Conservation (phyloP, 768 basidiomycete species). For the Guyanaporus albipodus region DNA sequence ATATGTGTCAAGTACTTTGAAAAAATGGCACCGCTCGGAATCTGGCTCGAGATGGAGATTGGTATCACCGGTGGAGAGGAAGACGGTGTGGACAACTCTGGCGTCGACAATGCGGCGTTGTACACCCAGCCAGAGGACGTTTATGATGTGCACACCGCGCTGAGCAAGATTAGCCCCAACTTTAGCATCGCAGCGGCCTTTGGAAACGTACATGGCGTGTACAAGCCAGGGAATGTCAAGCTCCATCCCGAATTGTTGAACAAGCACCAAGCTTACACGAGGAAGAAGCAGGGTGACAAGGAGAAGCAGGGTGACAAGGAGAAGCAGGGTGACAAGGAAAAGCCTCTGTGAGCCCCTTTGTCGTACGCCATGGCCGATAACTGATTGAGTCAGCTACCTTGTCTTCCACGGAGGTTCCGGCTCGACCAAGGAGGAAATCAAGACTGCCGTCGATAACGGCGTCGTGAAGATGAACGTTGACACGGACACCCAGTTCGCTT, state of each 20-base stretch:
- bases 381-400: slow-evolving; percentile 61
- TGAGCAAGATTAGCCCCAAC: slow-evolving; percentile 81
- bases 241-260: slow-evolving; percentile 87
- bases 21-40: slow-evolving; percentile 86
- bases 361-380: not conserved
- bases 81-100: slow-evolving; percentile 98
- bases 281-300: slow-evolving; percentile 60
- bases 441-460: slow-evolving; percentile 83
- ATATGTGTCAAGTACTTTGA: slow-evolving; percentile 93
- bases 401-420: slow-evolving; percentile 99
- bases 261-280: slow-evolving; percentile 82
- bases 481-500: slow-evolving; percentile 93
- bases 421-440: slow-evolving; percentile 93
- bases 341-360: slow-evolving; percentile 69
- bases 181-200: slow-evolving; percentile 98
- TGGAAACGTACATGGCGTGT: slow-evolving; percentile 99
- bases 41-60: slow-evolving; percentile 99
- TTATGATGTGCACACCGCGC: slow-evolving; percentile 83
- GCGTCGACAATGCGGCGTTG: slow-evolving; percentile 86
- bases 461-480: slow-evolving; percentile 99
- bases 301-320: too few relatives aligned
- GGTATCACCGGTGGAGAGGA: slow-evolving; percentile 99
- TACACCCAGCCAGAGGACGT: slow-evolving; percentile 99
- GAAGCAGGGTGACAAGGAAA: slow-evolving; percentile 62
- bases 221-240: slow-evolving; percentile 97